A percentile compares a stretch with the other conserved stretches of the same genome.
Conservation (phyloP, 2,329 filamentous ascomycete genomes). For the Penicillium sumatraense region DNA sequence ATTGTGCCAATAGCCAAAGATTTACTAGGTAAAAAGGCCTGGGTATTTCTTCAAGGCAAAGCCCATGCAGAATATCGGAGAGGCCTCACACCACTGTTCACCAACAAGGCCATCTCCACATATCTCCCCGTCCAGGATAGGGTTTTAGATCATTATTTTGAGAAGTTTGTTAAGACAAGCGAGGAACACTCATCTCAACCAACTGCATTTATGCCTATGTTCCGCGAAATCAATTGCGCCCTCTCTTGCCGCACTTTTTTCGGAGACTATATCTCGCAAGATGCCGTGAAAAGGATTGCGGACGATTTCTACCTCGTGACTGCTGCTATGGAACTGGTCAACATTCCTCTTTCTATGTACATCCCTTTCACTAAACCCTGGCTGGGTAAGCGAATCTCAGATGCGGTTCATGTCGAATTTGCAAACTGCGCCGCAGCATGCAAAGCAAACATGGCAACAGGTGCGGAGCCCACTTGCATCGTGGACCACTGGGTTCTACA, state of each 20-base stretch:
- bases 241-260: constrained; percentile 89
- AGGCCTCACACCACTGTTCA: constrained; percentile 86
- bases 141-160: constrained; percentile 79
- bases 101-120: constrained; percentile 76
- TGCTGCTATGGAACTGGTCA: constrained; percentile 87
- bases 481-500: constrained; percentile 85
- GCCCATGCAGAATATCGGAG: constrained; percentile 89
- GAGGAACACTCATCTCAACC: constrained; percentile 68
- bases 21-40: constrained; percentile 82
- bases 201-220: constrained; percentile 78
- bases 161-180: constrained; percentile 72
- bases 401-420: constrained; percentile 83
- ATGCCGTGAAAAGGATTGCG: constrained; percentile 83
- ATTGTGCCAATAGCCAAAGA: constrained; percentile 88
- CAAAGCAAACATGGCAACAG: constrained; percentile 80
- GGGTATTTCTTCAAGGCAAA: constrained; percentile 91
- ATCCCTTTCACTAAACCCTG: constrained; percentile 86
- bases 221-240: constrained; percentile 87
- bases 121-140: constrained; percentile 90
- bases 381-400: constrained; percentile 86
- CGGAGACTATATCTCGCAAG: constrained; percentile 84
- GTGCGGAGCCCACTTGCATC: constrained; percentile 79
- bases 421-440: constrained; percentile 82
- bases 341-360: constrained; percentile 78
- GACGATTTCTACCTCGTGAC: constrained; percentile 93